Evolutionary conservation across 208 protist genomes (phyloP).

Genomic region (Vickermania spadyakhi): DNA sequence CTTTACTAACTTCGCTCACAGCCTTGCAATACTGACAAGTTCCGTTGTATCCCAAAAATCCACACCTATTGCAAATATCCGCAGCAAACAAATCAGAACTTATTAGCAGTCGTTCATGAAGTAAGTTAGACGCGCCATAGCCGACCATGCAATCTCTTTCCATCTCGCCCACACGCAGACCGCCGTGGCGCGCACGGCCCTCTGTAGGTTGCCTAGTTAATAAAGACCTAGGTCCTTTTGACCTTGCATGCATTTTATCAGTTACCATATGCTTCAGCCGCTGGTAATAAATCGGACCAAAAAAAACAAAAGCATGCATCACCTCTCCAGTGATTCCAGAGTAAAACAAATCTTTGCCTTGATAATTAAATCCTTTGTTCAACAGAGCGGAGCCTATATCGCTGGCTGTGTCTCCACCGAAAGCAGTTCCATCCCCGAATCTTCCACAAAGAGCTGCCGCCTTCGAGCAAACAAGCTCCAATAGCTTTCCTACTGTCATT

Average conservation of each 20-base stretch:
- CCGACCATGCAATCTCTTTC: conserved; percentile 99
- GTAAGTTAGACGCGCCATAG: conserved; percentile 92
- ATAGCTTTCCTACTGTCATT: conserved; percentile 99
- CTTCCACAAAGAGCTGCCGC: conserved; percentile 85
- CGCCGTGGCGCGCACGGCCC: conserved; percentile 96
- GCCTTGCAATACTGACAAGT: conserved; percentile 95
- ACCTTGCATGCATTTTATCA: conserved; percentile 99
- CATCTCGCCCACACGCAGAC: conserved; percentile 99
- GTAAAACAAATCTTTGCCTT: conserved; percentile 97
- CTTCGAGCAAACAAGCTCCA: conserved; percentile 99
- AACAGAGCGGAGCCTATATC: conserved; percentile 84
- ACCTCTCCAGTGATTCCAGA: conserved; percentile 97
- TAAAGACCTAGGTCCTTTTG: conserved; percentile 89
- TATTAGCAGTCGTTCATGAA: conserved; percentile 98
- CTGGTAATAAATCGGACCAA: conserved; percentile 99
- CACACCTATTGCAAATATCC: conserved; percentile 92
- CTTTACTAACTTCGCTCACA: conserved; percentile 49
- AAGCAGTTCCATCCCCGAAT: conserved; percentile 95
- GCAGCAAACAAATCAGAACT: conserved; percentile 96
- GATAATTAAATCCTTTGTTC: conserved; percentile 95
- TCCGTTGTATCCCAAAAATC: conserved; percentile 82
- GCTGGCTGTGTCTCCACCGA: conserved; percentile 92
- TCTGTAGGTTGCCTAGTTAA: conserved; percentile 99
- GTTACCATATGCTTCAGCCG: conserved; percentile 99
- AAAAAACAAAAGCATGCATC: conserved; percentile 98